A percentile compares a stretch with the other conserved stretches of the same genome.
Conservation (phyloP, 768 basidiomycete genomes). For the Cystoderma amianthinum region DNA sequence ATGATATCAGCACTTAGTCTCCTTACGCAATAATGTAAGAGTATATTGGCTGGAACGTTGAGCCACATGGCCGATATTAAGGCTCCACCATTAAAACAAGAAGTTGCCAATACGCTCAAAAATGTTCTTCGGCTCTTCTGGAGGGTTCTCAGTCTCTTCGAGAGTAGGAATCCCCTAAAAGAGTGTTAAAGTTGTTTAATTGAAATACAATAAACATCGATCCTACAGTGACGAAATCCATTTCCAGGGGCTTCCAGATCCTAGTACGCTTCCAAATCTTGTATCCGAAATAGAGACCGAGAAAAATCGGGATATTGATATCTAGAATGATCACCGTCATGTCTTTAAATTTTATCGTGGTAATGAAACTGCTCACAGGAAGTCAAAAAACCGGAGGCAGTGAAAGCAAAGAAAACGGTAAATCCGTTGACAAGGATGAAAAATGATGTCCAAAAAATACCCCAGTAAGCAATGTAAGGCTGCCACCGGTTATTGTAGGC, state of each 20-base stretch:
- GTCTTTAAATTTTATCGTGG: conserved; percentile 6
- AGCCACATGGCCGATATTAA: too few relatives aligned
- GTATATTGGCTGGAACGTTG: too few relatives aligned
- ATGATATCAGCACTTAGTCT: too few relatives aligned
- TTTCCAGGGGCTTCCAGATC: conserved; percentile 52
- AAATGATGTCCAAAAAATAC: conserved; percentile 53
- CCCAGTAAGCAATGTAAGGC: conserved; percentile 68
- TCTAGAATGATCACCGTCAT: conserved; percentile 16
- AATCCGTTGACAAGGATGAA: conserved; percentile 50
- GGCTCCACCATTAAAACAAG: conserved; percentile 58
- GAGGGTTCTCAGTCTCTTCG: conserved; percentile 60
- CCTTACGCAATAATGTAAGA: too few relatives aligned
- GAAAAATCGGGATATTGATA: conserved; percentile 42
- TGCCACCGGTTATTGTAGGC: conserved; percentile 57
- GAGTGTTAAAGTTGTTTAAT: conserved; percentile 1
- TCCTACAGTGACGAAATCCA: conserved; percentile 66
- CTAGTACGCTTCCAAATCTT: conserved; percentile 32
- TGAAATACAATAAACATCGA: neutral
- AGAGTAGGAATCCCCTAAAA: conserved; percentile 58
- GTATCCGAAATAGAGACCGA: conserved; percentile 34
- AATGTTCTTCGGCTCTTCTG: conserved; percentile 42
- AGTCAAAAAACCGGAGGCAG: conserved; percentile 40
- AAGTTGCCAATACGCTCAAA: conserved; percentile 39
- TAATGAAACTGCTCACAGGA: too few relatives aligned
- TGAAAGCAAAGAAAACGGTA: conserved; percentile 61